A percentile compares a stretch with the other conserved stretches of the same genome.
Conservation (phyloP, 2,329 filamentous ascomycete species). For the Neoascochyta sp. region DNA sequence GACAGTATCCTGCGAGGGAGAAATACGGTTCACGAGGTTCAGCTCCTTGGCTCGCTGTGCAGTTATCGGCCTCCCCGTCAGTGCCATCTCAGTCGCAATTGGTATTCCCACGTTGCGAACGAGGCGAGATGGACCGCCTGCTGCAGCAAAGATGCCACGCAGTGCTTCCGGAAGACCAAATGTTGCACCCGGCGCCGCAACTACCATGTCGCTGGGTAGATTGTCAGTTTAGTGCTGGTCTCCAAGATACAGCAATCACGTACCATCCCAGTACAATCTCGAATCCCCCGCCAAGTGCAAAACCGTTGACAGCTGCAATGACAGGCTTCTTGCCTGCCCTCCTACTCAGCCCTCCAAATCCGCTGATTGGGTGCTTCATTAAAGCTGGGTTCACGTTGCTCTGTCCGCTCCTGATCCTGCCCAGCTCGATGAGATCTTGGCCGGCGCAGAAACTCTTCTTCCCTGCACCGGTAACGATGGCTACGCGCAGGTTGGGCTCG, state of each 20-base stretch:
- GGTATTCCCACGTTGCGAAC: conserved; percentile 50
- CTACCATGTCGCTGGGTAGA: conserved; percentile 48
- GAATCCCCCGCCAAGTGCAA: conserved; percentile 56
- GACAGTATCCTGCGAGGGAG: conserved; percentile 32
- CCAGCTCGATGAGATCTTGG: conserved; percentile 51
- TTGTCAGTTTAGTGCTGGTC: conserved; percentile 4
- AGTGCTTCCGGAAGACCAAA: conserved; percentile 55
- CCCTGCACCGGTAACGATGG: conserved; percentile 50
- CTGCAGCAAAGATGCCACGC: conserved; percentile 53
- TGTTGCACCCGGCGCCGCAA: conserved; percentile 50
- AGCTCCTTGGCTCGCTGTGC: conserved; percentile 46
- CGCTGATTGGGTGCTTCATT: conserved; percentile 44
- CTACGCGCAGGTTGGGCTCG: conserved; percentile 48
- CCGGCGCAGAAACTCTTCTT: conserved; percentile 54
- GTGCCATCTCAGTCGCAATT: conserved; percentile 49
- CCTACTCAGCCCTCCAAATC: conserved; percentile 55
- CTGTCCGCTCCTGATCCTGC: conserved; percentile 27
- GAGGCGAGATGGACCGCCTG: conserved; percentile 51
- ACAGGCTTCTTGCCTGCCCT: conserved; percentile 59
- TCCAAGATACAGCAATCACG: conserved; percentile 9
- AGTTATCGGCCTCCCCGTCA: conserved; percentile 47
- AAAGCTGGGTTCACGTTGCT: conserved; percentile 21
- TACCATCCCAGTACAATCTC: conserved; percentile 56
- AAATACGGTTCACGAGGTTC: conserved; percentile 43
- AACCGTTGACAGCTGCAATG: conserved; percentile 58